Evolutionary conservation across 495 filamentous ascomycete genomes (phyloP).

Genomic region (Lasiosphaeria ovina): DNA sequence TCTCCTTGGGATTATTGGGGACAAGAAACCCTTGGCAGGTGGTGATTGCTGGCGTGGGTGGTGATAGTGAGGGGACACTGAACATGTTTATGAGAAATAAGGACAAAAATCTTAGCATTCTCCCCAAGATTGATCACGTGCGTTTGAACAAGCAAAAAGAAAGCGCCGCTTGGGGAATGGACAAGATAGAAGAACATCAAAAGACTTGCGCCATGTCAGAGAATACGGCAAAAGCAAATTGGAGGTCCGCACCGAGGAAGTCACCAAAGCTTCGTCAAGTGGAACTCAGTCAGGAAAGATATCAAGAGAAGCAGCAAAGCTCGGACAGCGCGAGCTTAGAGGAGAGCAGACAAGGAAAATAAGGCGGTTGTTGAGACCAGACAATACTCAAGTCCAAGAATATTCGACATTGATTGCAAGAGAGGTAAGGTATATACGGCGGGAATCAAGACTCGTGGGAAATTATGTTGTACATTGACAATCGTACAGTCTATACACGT

Average conservation of each 20-base stretch:
- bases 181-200: not conserved
- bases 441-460: constrained; percentile 5
- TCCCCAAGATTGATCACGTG: not conserved
- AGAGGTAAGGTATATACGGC: not conserved
- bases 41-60: not conserved
- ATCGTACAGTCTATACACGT: constrained; percentile 27
- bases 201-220: not conserved
- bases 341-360: not conserved
- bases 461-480: constrained; percentile 25
- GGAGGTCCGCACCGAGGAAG: too few relatives aligned
- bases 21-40: not conserved
- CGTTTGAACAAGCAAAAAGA: not conserved
- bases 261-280: too few relatives aligned
- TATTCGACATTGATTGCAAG: not conserved
- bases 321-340: not conserved
- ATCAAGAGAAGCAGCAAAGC: too few relatives aligned
- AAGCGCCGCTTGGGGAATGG: not conserved
- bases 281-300: too few relatives aligned
- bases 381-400: too few relatives aligned
- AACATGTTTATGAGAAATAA: not conserved
- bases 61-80: not conserved
- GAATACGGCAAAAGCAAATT: too few relatives aligned
- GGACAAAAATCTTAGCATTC: not conserved
- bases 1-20: too few relatives aligned
- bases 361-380: not conserved